Conservation (phyloP, 2,329 filamentous ascomycete genomes). For the Neurospora crassa region DNA sequence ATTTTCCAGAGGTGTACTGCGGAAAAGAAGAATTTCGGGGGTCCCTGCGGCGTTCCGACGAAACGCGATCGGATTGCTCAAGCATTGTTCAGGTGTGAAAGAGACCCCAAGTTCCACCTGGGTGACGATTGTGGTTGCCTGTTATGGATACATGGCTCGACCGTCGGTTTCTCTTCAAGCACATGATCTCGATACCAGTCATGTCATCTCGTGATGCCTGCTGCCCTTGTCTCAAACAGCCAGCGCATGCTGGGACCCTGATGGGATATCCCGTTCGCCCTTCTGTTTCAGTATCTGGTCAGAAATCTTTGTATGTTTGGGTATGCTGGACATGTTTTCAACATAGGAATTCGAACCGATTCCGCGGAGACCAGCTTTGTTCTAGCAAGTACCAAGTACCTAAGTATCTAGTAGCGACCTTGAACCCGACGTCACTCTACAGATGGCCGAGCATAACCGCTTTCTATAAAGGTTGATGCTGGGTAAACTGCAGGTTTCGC, state of each 20-base stretch:
- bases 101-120: background rate
- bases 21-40: background rate
- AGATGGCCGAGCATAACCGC: background rate
- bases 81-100: background rate
- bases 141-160: background rate
- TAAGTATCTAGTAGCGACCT: background rate
- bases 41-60: background rate
- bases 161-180: background rate
- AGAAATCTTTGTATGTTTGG: background rate
- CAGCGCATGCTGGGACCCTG: background rate
- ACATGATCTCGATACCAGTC: background rate
- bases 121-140: background rate
- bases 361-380: background rate
- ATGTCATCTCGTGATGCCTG: background rate
- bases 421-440: background rate
- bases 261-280: background rate
- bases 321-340: background rate
- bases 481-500: background rate
- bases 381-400: background rate
- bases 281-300: background rate
- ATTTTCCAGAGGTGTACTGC: too few species aligned
- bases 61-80: background rate
- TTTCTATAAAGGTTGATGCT: background rate
- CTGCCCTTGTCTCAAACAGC: background rate
- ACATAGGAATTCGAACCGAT: background rate